Base-by-base conservation (phyloP, 306 rosid genomes). In the Fragaria ananassa region DNA sequence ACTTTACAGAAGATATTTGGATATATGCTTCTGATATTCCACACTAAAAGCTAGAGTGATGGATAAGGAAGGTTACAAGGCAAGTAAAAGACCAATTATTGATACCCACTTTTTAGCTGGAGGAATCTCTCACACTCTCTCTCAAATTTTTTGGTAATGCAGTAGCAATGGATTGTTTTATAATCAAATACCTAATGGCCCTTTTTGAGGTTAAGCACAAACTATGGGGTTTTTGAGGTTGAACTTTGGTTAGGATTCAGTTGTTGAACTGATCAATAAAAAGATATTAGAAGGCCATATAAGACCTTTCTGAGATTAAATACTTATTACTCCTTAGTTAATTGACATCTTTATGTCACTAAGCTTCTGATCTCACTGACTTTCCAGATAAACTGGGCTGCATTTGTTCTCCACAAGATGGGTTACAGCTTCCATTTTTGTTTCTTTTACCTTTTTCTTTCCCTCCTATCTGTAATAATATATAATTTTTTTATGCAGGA, bases 1-100 rank as follows among this genome's bases (percentile, higher is more conserved):
- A 44, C 74, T 68, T 75, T 54, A 70, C 70, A 65, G 74, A 34
- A 5, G 77, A 44, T 66, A 21, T 39, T 42, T 77, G 57, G 85
- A 74, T 71, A 68, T 58, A 62, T 81, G 84, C 70, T 47, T 78
- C 73, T 78, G 76, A 79, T 46, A 44, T 62, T 58, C 53, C 31
- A 66, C 67, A 74, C 54, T 57, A 74, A 35, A 74, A 57, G 87
- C 83, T 87, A 79, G 87, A 83, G 90, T 83, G 85, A 83, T 64
- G 84, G 93, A 87, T 80, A 86, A 83, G 93, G 89, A 91, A 83
- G 85, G 85, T 83, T 50, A 81, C 83, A 77, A 76, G 77, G 73
- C 62, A 83, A 78, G 87, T 81, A 76, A 89, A 78, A 47, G 84
- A 76, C 79, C 87, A 80, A 86, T 87, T 82, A 84, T 81, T 86